These are phyloP conservation scores for Parasarocladium wereldwijsianum DNA, from an alignment of 2,329 filamentous ascomycete species.

Conservation along the genomic window DNA sequence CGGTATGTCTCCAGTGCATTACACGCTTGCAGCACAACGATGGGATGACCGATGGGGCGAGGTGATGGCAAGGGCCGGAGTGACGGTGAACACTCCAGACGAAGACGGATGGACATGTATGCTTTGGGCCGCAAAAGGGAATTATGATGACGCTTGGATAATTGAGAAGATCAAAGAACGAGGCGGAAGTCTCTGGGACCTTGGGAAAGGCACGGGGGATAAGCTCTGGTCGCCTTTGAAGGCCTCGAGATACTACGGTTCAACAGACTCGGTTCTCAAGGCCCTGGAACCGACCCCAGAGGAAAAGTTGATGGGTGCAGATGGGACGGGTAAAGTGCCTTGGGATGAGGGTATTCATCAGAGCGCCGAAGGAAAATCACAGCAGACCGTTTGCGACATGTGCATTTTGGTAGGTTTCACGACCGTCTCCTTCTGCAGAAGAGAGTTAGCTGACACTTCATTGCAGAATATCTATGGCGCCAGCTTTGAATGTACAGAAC, in stretches of 20 bases:
- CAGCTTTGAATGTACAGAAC: neutral
- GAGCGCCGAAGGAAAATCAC: neutral
- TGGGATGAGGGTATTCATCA: conserved; percentile 1
- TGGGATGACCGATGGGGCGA: conserved; percentile 1
- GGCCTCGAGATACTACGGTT: neutral
- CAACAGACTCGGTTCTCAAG: neutral
- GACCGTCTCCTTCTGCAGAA: neutral
- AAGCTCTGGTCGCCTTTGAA: conserved; percentile 1
- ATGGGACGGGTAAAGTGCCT: neutral
- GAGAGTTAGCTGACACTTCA: neutral
- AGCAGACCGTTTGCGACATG: neutral
- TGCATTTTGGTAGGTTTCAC: neutral
- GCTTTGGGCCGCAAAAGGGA: neutral
- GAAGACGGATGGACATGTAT: conserved; percentile 1
- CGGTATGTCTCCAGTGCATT: conserved; percentile 1
- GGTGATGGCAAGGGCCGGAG: neutral
- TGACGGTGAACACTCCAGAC: neutral
- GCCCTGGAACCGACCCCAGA: neutral
- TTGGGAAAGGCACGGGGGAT: conserved; percentile 1
- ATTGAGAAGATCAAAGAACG: neutral
- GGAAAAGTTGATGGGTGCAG: neutral
- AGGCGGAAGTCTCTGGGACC: neutral
- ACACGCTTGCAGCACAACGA: neutral
- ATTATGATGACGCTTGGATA: neutral
- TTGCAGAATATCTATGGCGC: conserved; percentile 1